Base-by-base conservation (phyloP, 306 rosid species). In the Castanospermum australe region DNA sequence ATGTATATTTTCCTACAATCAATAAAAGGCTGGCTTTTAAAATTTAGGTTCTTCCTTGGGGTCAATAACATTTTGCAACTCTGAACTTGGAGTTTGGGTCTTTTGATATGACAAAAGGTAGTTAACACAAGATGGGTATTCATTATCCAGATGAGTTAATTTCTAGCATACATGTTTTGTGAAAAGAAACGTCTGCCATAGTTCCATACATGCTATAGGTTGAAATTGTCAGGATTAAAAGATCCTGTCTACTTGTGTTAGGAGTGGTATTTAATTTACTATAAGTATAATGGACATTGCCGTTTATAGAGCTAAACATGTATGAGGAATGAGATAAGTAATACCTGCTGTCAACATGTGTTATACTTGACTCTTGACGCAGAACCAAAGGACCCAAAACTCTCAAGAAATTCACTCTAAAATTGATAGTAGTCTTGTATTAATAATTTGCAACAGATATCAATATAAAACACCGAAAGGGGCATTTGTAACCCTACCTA, bases 181-280 rank as follows among this genome's bases (percentile, higher is more conserved):
- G 55, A 54, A 51, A 71, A 50, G 51, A 20, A 71, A 51, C 33
- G 52, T 75, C 13, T 35, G 63, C 33, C 25, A 0, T 48, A 4
- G 8, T 35, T 54, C 33, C 25, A 0, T 48, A 4, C 54, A 48
- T 17, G 18, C 78, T 61, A 20, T 38, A 67, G 14, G 65, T 65
- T 76, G 56, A 61, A 48, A 81, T 67, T 67, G 30, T 81, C 35
- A 67, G 44, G 44, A 24, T 41, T 57, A 21, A 74, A 55, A 48
- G 55, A 56, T 17, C 50, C 9, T 18, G 52, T 69, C 42, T 61
- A 28, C 35, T 36, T 56, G 70, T 71, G 32, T 8, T 51, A 11
- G 21, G 33, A 50, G 35, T 62, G 30, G 15, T 82, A 63, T 52
- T 30, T 62, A 55, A 15, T 71, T 41, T 62, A 18, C 45, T 54